These are phyloP conservation scores for Coniochaeta prunicola DNA, from an alignment of 2,329 filamentous ascomycete genomes.

Conservation along the genomic window DNA sequence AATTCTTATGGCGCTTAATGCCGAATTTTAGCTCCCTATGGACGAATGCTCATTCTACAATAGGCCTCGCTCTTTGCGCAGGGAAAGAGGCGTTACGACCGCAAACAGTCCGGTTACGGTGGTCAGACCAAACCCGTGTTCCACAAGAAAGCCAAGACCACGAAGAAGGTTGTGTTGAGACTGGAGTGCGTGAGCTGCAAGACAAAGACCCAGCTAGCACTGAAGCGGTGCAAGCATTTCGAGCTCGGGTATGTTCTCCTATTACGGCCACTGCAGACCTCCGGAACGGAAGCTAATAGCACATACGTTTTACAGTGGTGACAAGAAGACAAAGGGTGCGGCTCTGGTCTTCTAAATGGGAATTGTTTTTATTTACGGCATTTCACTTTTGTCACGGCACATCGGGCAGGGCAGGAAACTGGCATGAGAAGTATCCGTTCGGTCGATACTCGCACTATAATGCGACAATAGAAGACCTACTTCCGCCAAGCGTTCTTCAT, in stretches of 20 bases:
- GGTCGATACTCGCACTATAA: slow-evolving; percentile 1
- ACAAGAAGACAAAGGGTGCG: slow-evolving; percentile 99
- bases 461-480: neutral
- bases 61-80: slow-evolving; percentile 43
- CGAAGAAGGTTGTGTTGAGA: slow-evolving; percentile 99
- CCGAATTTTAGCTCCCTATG: neutral
- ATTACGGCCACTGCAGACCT: neutral
- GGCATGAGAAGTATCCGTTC: slow-evolving; percentile 2
- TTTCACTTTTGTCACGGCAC: neutral
- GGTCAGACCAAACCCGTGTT: slow-evolving; percentile 99
- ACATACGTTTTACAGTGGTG: slow-evolving; percentile 60
- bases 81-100: slow-evolving; percentile 99
- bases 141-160: slow-evolving; percentile 99
- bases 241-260: slow-evolving; percentile 78
- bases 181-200: slow-evolving; percentile 98
- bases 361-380: slow-evolving; percentile 1
- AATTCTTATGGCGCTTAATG: slow-evolving; percentile 18
- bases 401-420: slow-evolving; percentile 1
- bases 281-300: neutral
- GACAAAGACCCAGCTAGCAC: slow-evolving; percentile 92
- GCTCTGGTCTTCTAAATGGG: slow-evolving; percentile 91
- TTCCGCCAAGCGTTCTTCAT: neutral
- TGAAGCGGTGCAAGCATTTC: slow-evolving; percentile 99
- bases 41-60: neutral
- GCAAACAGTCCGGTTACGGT: slow-evolving; percentile 99